Percentiles rank a stretch among this genome's conserved stretches.
Evolutionary conservation across 2,329 filamentous ascomycete species (phyloP).

Genomic region (Pseudocercospora ulei): DNA sequence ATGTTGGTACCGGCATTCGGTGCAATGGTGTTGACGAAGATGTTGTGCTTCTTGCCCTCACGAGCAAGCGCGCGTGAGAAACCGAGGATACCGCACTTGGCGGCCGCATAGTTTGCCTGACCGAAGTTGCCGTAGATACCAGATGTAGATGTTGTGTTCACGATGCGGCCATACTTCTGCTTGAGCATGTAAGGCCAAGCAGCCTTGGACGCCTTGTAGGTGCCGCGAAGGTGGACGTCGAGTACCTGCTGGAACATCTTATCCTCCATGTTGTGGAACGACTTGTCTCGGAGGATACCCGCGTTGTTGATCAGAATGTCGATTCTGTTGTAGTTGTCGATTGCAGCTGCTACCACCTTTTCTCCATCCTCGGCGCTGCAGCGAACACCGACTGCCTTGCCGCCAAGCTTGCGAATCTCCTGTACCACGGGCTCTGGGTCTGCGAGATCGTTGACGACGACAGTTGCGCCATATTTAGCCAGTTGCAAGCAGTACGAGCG

Average conservation of each 20-base stretch:
- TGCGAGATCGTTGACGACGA: conserved; percentile 93
- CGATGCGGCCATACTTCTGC: conserved; percentile 93
- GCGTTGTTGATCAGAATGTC: conserved; percentile 98
- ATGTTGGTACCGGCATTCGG: conserved; percentile 94
- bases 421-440: conserved; percentile 83
- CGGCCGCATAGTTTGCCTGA: conserved; percentile 89
- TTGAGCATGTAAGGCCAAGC: conserved; percentile 96
- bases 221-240: conserved; percentile 85
- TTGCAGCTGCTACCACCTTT: conserved; percentile 78
- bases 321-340: conserved; percentile 85
- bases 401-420: conserved; percentile 83
- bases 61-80: conserved; percentile 87
- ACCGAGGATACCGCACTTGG: conserved; percentile 67
- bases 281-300: conserved; percentile 94
- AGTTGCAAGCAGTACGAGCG: conserved; percentile 83
- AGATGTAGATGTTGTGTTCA: conserved; percentile 94
- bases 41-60: conserved; percentile 95
- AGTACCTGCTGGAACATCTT: conserved; percentile 84
- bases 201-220: conserved; percentile 93
- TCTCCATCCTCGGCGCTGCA: conserved; percentile 90
- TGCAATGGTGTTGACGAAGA: conserved; percentile 94
- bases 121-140: conserved; percentile 99
- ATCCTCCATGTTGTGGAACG: conserved; percentile 95
- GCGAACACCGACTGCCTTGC: conserved; percentile 85
- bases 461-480: conserved; percentile 67